These are phyloP conservation scores for Apophysomyces sp. DNA, from an alignment of 371 early-diverging fungal species.

Conservation along the genomic window DNA sequence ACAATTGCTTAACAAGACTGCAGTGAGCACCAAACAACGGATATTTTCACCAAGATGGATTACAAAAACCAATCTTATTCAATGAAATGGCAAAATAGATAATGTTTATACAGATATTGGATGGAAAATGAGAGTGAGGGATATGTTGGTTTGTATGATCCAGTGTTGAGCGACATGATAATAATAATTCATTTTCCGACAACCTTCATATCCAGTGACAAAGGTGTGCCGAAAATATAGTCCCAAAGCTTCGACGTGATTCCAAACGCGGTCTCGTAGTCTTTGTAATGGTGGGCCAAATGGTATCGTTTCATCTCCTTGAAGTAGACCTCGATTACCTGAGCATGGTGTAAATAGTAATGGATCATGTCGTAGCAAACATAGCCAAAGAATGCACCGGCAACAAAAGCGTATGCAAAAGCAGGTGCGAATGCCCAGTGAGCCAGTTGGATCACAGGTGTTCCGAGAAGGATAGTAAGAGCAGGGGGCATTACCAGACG, in stretches of 20 bases:
- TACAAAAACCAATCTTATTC: no score
- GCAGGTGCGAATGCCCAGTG: conserved; percentile 51
- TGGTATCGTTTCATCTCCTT: conserved; percentile 91
- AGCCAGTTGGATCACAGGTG: conserved; percentile 56
- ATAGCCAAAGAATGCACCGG: conserved; percentile 83
- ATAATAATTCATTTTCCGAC: background rate
- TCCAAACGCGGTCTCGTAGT: conserved; percentile 85
- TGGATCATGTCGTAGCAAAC: conserved; percentile 90
- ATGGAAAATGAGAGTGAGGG: no score
- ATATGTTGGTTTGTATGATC: background rate
- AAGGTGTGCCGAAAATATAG: conserved; percentile 73
- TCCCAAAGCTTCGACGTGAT: conserved; percentile 95
- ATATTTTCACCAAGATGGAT: no score
- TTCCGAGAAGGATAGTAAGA: conserved; percentile 65
- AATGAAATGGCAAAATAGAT: no score
- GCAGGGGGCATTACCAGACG: conserved; percentile 97
- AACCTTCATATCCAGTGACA: conserved; percentile 16
- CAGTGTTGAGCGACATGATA: background rate
- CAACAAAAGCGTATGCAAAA: conserved; percentile 61
- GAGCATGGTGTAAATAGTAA: conserved; percentile 94
- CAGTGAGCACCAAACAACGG: no score
- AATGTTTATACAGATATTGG: no score
- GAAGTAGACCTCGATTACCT: conserved; percentile 68
- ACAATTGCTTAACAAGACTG: no score
- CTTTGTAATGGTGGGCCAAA: conserved; percentile 93